Conservation (phyloP, 768 basidiomycete species). For the Nevesoporus exiguus region DNA sequence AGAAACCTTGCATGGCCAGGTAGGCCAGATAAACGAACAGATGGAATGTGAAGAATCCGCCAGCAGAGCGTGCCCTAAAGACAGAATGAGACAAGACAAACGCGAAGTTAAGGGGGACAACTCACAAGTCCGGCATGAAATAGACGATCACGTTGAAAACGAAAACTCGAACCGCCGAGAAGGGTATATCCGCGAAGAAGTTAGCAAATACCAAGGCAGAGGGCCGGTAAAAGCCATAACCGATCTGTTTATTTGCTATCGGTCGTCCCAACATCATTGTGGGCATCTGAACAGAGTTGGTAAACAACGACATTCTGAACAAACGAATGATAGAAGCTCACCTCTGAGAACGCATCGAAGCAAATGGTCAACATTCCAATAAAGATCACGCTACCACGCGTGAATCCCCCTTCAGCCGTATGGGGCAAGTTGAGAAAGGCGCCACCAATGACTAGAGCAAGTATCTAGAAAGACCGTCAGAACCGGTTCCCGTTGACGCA, state of each 20-base stretch:
- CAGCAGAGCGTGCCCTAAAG: slow-evolving; percentile 33
- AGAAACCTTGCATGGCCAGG: slow-evolving; percentile 80
- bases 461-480: slow-evolving; percentile 8
- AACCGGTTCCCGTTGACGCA: neutral
- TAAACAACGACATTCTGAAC: slow-evolving; percentile 1
- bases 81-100: slow-evolving; percentile 10
- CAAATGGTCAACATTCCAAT: slow-evolving; percentile 61
- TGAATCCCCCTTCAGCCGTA: slow-evolving; percentile 80
- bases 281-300: slow-evolving; percentile 46
- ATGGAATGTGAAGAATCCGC: slow-evolving; percentile 56
- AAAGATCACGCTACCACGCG: slow-evolving; percentile 81
- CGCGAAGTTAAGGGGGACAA: slow-evolving; percentile 29
- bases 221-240: slow-evolving; percentile 64
- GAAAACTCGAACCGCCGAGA: slow-evolving; percentile 56
- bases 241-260: slow-evolving; percentile 65
- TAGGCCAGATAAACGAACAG: slow-evolving; percentile 63
- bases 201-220: slow-evolving; percentile 64
- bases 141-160: slow-evolving; percentile 66
- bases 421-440: slow-evolving; percentile 71
- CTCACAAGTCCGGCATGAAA: slow-evolving; percentile 57
- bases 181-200: slow-evolving; percentile 65
- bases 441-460: slow-evolving; percentile 63
- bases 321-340: slow-evolving; percentile 27
- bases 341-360: slow-evolving; percentile 72
- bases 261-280: slow-evolving; percentile 79